Conservation (phyloP, 345 rosid genomes). For the Salix dunnii region DNA sequence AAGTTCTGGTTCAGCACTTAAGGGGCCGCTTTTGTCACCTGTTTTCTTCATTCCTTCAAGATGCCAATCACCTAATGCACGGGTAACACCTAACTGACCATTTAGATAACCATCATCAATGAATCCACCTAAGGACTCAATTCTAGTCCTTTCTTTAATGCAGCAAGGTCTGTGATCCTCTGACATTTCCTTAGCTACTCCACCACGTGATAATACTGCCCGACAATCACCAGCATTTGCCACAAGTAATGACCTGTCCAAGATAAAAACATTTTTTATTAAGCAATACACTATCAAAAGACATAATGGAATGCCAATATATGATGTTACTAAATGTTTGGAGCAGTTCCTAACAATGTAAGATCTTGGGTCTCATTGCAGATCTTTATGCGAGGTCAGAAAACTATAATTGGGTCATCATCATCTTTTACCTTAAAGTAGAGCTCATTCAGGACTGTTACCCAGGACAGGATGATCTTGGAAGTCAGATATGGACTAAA, state of each 20-base stretch:
- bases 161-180: conserved; percentile 71
- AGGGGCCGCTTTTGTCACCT: conserved; percentile 44
- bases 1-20: conserved; percentile 84
- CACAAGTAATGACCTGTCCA: conserved; percentile 61
- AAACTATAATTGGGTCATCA: not conserved
- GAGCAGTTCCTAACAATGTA: not conserved
- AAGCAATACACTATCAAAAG: not conserved
- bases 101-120: conserved; percentile 67
- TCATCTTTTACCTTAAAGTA: not conserved
- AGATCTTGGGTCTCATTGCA: not conserved
- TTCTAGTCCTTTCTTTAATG: conserved; percentile 46
- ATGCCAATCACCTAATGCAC: conserved; percentile 83
- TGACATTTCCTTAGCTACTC: conserved; percentile 68
- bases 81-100: conserved; percentile 64
- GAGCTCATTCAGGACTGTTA: not conserved
- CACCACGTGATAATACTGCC: conserved; percentile 66
- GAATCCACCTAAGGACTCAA: conserved; percentile 65
- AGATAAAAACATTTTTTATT: not conserved
- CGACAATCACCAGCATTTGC: conserved; percentile 96
- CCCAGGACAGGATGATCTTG: not conserved
- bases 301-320: not conserved
- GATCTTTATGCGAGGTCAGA: not conserved
- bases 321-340: not conserved
- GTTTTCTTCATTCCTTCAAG: conserved; percentile 62
- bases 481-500: not conserved